Evolutionary conservation across 2,329 filamentous ascomycete species (phyloP).

Genomic region (Colletotrichum orbiculare): DNA sequence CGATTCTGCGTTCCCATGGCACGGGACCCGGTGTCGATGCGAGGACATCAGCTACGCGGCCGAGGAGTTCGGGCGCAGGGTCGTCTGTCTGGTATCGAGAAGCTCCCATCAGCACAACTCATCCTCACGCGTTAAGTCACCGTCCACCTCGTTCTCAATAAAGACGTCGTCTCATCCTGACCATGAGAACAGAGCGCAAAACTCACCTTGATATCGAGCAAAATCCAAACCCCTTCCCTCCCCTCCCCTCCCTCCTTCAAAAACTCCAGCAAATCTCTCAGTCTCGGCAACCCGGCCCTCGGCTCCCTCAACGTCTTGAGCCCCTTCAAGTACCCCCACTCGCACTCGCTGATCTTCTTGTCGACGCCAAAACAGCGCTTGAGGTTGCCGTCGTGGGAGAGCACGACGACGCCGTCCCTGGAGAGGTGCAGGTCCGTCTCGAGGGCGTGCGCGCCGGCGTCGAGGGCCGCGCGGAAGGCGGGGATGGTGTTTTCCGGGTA

Average conservation of each 20-base stretch:
- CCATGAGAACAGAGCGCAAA: too few species aligned
- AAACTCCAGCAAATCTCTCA: slow-evolving; percentile 80
- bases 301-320: slow-evolving; percentile 76
- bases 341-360: slow-evolving; percentile 77
- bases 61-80: slow-evolving; percentile 76
- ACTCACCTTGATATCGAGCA: slow-evolving; percentile 87
- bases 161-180: too few species aligned
- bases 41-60: slow-evolving; percentile 73
- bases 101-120: neutral
- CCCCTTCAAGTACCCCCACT: slow-evolving; percentile 78
- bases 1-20: slow-evolving; percentile 78
- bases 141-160: too few species aligned
- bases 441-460: slow-evolving; percentile 80
- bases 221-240: slow-evolving; percentile 77
- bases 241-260: slow-evolving; percentile 73
- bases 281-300: slow-evolving; percentile 76
- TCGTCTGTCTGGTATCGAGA: slow-evolving; percentile 69
- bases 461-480: slow-evolving; percentile 79
- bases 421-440: slow-evolving; percentile 91
- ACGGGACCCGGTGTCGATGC: slow-evolving; percentile 58
- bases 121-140: too few species aligned
- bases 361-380: slow-evolving; percentile 85
- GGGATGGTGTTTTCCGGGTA: slow-evolving; percentile 89
- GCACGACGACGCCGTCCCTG: slow-evolving; percentile 83
- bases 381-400: slow-evolving; percentile 84